Percentiles rank a stretch among this genome's conserved stretches.
Evolutionary conservation across 73 alveolate species (phyloP).

Genomic region (Stentor roeselii): DNA sequence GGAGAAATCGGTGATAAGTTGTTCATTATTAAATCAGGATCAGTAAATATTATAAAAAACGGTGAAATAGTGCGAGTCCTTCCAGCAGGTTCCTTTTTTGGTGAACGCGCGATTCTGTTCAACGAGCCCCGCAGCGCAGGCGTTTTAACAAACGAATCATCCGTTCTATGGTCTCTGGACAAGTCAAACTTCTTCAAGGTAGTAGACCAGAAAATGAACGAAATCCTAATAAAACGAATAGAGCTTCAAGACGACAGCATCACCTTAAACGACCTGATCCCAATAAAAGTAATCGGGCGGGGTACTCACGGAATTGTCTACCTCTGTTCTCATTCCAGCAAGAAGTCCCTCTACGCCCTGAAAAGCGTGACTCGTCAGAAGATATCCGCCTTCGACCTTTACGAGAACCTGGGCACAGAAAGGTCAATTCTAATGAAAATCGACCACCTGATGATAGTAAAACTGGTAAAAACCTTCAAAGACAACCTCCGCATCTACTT

Average conservation of each 20-base stretch:
- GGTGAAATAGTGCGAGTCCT: conserved; percentile 16
- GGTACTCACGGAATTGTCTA: conserved; percentile 12
- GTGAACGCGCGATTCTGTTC: conserved; percentile 27
- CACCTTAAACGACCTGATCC: background rate
- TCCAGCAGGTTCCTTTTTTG: conserved; percentile 20
- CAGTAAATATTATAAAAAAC: conserved; percentile 8
- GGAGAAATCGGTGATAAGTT: conserved; percentile 27
- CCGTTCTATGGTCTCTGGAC: background rate
- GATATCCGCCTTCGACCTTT: background rate
- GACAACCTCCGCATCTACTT: conserved; percentile 38
- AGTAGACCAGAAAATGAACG: conserved; percentile 15
- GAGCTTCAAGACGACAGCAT: conserved; percentile 16
- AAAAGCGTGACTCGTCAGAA: background rate
- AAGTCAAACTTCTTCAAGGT: background rate
- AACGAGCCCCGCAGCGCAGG: conserved; percentile 31
- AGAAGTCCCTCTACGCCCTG: conserved; percentile 1
- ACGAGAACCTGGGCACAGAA: conserved; percentile 17
- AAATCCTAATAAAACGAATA: conserved; percentile 5
- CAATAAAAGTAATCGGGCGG: background rate
- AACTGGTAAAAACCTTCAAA: conserved; percentile 47
- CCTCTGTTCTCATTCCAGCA: background rate
- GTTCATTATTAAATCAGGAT: conserved; percentile 20
- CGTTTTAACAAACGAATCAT: background rate
- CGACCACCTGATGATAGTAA: conserved; percentile 44
- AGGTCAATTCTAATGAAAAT: conserved; percentile 36